Base-by-base conservation (phyloP, 331 rosid genomes). In the Acacia concinna region DNA sequence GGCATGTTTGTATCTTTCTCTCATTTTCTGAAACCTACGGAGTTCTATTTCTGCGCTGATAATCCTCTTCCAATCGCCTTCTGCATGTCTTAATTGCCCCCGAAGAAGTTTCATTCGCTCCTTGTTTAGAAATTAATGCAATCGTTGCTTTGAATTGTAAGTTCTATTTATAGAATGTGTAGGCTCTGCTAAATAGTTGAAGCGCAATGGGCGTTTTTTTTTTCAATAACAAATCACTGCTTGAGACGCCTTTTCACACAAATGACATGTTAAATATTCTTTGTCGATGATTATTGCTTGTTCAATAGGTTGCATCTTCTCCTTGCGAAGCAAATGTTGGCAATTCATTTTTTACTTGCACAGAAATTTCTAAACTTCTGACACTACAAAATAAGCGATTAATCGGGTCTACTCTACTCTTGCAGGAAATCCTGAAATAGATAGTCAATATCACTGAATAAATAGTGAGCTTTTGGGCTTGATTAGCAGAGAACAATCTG, bases 1-100 rank as follows among this genome's bases (percentile, higher is more conserved):
- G 66, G n/a, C 77, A 76, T 76, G 86, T 46, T 75, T 17, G 52
- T 75, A 72, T 85, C 75, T 76, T 79, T 57, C 8, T 8, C 15
- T 56, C 6, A 20, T 59, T 59, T 49, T 30, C 10, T 63, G 31
- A 6, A 47, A 56, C 38, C 64, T 28, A 5, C 10, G 21, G 14
- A 59, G 10, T 47, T 49, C 12, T 57, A 75, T 32, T 57, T 41
- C 27, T 35, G 38, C 71, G 52, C 71, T 56, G 72, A 59, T 65
- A 79, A 75, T 82, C 82, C 79, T 37, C 72, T 75, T 10, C 32
- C 49, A 12, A 49, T 79, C 76, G 41, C 71, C 34, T 18, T 76
- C 64, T 54, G 75, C 84, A 82, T n/a, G n/a, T 85, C 77, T 56
- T 20, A 10, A 70, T 79, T 35, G 46, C 49, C 28, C 52, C 40